A percentile compares a stretch with the other conserved stretches of the same genome.
These are phyloP conservation scores for Sicyos baderoa DNA, from an alignment of 306 rosid species.

Conservation along the genomic window DNA sequence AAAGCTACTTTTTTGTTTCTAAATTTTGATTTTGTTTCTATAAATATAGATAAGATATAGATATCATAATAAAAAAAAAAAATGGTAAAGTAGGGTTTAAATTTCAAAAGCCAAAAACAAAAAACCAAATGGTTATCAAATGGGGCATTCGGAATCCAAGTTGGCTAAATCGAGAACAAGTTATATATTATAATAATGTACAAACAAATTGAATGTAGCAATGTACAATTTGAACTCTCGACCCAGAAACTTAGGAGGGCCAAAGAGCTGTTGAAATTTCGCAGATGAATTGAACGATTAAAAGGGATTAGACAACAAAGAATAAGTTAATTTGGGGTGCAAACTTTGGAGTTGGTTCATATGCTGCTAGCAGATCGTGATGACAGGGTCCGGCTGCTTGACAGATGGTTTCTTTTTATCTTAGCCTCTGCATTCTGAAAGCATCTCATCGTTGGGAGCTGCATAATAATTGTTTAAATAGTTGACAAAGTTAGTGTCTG, in stretches of 20 bases:
- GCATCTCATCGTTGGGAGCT: constrained; percentile 76
- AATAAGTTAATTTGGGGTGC: constrained; percentile 7
- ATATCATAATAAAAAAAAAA: too few species aligned
- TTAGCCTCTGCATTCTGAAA: constrained; percentile 63
- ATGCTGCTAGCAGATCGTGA: constrained; percentile 43
- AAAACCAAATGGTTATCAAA: too few species aligned
- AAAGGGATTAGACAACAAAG: not conserved
- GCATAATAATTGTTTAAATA: constrained; percentile 23
- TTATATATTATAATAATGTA: not conserved
- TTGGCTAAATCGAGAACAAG: not conserved
- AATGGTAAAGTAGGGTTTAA: too few species aligned
- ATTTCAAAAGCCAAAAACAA: too few species aligned
- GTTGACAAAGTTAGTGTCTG: not conserved
- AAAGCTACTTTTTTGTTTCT: too few species aligned
- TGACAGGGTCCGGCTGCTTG: constrained; percentile 44
- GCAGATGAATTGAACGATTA: not conserved
- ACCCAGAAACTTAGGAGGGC: constrained; percentile 18
- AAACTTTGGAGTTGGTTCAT: constrained; percentile 18
- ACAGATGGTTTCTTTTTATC: constrained; percentile 40
- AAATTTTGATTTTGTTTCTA: too few species aligned
- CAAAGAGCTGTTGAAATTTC: not conserved
- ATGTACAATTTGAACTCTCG: constrained; percentile 10
- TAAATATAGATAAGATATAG: too few species aligned
- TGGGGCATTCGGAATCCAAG: not conserved
- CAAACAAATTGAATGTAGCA: not conserved